These are phyloP conservation scores for peach (Prunus persica) DNA, from an alignment of 306 rosid species.

Conservation along the genomic window Prunus_persica_NCBIv2 NC_034009.1:22977001-22977500, in stretches of 20 bases:
- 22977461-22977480: not conserved
- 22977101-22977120: constrained; percentile 6
- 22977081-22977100: not conserved
- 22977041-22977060: constrained; percentile 99
- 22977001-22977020: constrained; percentile 92
- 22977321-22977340: constrained; percentile 24
- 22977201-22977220: constrained; percentile 1
- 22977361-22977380: constrained; percentile 95
- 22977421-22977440: constrained; percentile 1
- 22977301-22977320: constrained; percentile 20
- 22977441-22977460: not conserved
- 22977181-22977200: constrained; percentile 5
- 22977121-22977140: constrained; percentile 5
- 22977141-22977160: not conserved
- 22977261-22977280: constrained; percentile 12
- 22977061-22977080: constrained; percentile 4
- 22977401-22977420: constrained; percentile 90
- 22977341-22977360: constrained; percentile 99
- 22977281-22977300: constrained; percentile 7
- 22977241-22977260: not conserved
- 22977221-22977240: not conserved
- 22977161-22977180: not conserved
- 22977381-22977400: constrained; percentile 99
- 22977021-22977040: constrained; percentile 98
- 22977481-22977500: not conserved